These are phyloP conservation scores for Penicillium frequentans DNA, from an alignment of 2,329 filamentous ascomycete species.

Conservation along the genomic window DNA sequence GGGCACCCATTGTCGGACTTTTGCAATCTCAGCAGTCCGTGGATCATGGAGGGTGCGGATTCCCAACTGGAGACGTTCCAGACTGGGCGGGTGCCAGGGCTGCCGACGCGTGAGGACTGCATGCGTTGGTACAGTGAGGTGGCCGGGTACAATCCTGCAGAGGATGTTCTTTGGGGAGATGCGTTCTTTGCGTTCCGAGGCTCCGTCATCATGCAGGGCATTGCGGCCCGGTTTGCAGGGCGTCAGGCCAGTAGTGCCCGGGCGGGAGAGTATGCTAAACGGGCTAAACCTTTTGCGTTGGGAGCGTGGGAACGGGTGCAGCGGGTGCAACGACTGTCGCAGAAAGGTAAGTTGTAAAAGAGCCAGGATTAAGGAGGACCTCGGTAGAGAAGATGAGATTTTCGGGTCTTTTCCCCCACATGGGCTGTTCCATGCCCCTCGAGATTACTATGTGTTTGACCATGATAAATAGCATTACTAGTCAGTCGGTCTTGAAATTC, in stretches of 20 bases:
- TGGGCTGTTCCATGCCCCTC: no score
- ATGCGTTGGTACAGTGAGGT: slow-evolving; percentile 66
- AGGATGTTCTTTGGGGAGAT: slow-evolving; percentile 62
- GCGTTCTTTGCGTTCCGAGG: slow-evolving; percentile 62
- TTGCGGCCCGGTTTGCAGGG: slow-evolving; percentile 80
- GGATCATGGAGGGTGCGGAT: slow-evolving; percentile 35
- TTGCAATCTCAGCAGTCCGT: slow-evolving; percentile 66
- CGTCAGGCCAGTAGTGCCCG: slow-evolving; percentile 87
- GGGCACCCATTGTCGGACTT: slow-evolving; percentile 94
- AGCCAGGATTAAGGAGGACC: background rate
- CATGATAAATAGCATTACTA: no score
- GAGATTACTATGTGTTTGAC: no score
- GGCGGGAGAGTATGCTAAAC: slow-evolving; percentile 69
- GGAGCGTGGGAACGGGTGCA: slow-evolving; percentile 74
- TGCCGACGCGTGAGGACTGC: slow-evolving; percentile 61
- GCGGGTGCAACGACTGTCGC: slow-evolving; percentile 43
- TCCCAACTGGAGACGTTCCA: slow-evolving; percentile 54
- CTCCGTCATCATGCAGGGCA: slow-evolving; percentile 76
- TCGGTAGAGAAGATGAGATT: background rate
- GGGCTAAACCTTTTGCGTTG: slow-evolving; percentile 71
- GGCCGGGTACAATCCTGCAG: slow-evolving; percentile 68
- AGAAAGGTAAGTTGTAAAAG: slow-evolving; percentile 46
- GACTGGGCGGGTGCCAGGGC: slow-evolving; percentile 63
- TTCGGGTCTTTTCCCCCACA: no score
- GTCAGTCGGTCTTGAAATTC: no score